Evolutionary conservation across 441 rosid species (phyloP).

Genomic region (Populus hybrid): DNA sequence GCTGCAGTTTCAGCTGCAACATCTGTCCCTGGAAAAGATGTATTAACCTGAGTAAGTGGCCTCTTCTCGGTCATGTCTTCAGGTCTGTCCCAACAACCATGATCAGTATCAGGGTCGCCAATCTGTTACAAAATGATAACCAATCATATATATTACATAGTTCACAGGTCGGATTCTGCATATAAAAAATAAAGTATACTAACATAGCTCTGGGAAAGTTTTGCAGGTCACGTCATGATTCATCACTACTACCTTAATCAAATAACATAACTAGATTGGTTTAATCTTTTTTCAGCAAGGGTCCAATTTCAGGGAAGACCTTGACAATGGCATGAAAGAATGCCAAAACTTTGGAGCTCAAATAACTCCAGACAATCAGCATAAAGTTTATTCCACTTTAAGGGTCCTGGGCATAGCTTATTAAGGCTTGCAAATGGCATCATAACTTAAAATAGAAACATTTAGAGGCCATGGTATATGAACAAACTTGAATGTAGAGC

Average conservation of each 20-base stretch:
- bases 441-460: background rate
- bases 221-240: background rate
- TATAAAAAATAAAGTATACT: background rate
- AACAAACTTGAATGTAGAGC: conserved; percentile 56
- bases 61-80: conserved; percentile 74
- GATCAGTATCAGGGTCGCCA: conserved; percentile 79
- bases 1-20: conserved; percentile 99
- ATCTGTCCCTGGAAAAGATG: conserved; percentile 71
- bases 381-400: background rate
- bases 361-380: background rate
- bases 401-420: background rate
- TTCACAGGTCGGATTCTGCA: background rate
- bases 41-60: conserved; percentile 63
- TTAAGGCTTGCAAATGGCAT: background rate
- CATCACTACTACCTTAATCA: background rate
- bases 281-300: background rate
- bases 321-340: background rate
- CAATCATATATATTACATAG: background rate
- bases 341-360: background rate
- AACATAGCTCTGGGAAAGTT: background rate
- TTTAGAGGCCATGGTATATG: background rate
- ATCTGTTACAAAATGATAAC: conserved; percentile 45
- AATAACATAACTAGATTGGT: background rate
- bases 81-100: conserved; percentile 91
- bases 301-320: background rate